phyloP scores from a whole-genome alignment of 2,329 filamentous ascomycete genomes.

The Talaromyces sp. region DNA sequence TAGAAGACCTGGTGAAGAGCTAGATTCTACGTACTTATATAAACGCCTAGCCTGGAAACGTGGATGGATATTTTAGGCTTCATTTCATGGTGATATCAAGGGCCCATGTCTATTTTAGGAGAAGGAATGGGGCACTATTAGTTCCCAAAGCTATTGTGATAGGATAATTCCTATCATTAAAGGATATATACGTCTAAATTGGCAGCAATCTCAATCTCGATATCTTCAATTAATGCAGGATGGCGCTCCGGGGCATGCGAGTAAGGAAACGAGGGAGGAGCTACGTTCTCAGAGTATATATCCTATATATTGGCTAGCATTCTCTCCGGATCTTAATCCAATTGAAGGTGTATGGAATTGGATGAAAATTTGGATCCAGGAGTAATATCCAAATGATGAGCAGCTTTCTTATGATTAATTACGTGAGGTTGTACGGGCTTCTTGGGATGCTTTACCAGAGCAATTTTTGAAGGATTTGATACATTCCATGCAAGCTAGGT shows the following conservation, averaged over 20 bases:
- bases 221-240: constrained; percentile 1
- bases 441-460: background rate
- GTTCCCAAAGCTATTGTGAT: background rate
- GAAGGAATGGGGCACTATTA: background rate
- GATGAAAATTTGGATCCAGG: background rate
- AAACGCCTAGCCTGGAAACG: background rate
- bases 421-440: background rate
- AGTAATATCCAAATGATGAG: background rate
- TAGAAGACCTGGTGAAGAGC: constrained; percentile 17
- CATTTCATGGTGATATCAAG: background rate
- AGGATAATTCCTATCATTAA: background rate
- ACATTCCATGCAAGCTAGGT: background rate
- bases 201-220: background rate
- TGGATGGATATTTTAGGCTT: background rate
- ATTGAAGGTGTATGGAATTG: constrained; percentile 5
- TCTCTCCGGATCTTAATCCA: constrained; percentile 7
- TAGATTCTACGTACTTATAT: background rate
- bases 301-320: constrained; percentile 7
- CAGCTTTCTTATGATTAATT: background rate
- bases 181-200: constrained; percentile 7
- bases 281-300: background rate
- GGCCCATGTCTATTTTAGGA: background rate
- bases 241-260: background rate
- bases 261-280: background rate
- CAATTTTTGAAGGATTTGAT: constrained; percentile 6